Percentiles rank a stretch among this genome's conserved stretches.
Conservation (phyloP, 148 eudicot genomes). For the Fagopyrum tataricum region DNA sequence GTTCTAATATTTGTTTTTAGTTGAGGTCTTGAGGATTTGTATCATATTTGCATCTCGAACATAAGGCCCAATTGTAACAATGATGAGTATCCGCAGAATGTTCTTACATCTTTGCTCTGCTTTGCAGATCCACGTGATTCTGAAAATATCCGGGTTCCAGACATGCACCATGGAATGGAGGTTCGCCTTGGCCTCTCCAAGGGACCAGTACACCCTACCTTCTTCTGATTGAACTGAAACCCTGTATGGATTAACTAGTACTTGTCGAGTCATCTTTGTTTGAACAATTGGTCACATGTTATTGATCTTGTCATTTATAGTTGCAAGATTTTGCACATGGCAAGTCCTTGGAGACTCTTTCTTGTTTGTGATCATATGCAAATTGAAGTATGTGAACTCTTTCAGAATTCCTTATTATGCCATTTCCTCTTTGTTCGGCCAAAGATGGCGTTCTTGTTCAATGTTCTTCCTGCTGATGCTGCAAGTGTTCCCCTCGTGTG, state of each 20-base stretch:
- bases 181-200: conserved; percentile 80
- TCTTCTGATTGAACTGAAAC: conserved; percentile 31
- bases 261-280: background rate
- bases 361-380: conserved; percentile 3
- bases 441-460: background rate
- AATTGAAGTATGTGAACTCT: background rate
- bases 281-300: background rate
- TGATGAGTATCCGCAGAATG: background rate
- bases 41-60: background rate
- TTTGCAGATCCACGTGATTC: conserved; percentile 87
- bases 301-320: background rate
- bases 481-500: background rate
- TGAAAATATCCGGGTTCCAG: conserved; percentile 52
- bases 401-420: background rate
- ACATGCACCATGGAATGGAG: conserved; percentile 97
- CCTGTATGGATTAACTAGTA: background rate
- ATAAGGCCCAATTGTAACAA: background rate
- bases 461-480: background rate
- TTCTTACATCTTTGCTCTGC: conserved; percentile 8
- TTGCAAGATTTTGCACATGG: conserved; percentile 2
- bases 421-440: background rate
- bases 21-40: background rate
- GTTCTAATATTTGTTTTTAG: background rate
- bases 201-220: conserved; percentile 80
- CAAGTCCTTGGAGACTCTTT: background rate